Evolutionary conservation across 2,329 filamentous ascomycete species (phyloP).

Genomic region (Thielaviopsis ethacetica): DNA sequence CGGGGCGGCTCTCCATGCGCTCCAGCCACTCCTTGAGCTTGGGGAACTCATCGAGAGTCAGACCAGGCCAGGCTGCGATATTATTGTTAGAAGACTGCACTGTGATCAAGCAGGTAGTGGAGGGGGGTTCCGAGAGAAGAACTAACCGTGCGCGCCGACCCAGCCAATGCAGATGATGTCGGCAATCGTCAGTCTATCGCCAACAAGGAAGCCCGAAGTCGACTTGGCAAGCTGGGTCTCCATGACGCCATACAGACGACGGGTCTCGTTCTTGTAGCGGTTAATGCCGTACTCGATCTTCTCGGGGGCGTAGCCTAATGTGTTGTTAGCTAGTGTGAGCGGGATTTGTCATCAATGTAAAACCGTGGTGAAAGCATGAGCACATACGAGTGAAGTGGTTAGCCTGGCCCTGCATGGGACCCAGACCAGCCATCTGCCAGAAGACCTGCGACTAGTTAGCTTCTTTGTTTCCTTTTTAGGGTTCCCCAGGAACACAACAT

Average conservation of each 20-base stretch:
- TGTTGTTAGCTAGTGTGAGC: neutral
- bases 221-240: slow-evolving; percentile 51
- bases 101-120: too few relatives aligned
- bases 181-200: slow-evolving; percentile 54
- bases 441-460: slow-evolving; percentile 28
- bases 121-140: slow-evolving; percentile 9
- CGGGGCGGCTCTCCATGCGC: slow-evolving; percentile 50
- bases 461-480: too few relatives aligned
- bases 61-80: slow-evolving; percentile 22
- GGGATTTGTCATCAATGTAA: too few relatives aligned
- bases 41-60: slow-evolving; percentile 59
- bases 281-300: slow-evolving; percentile 69
- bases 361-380: too few relatives aligned
- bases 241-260: slow-evolving; percentile 64
- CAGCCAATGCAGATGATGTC: slow-evolving; percentile 74
- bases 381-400: slow-evolving; percentile 60
- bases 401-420: slow-evolving; percentile 70
- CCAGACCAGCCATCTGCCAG: slow-evolving; percentile 66
- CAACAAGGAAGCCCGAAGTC: slow-evolving; percentile 42
- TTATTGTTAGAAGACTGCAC: too few relatives aligned
- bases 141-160: slow-evolving; percentile 39
- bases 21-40: slow-evolving; percentile 62
- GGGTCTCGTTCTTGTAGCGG: slow-evolving; percentile 68
- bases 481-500: too few relatives aligned
- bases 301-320: slow-evolving; percentile 57